phyloP scores from a whole-genome alignment of 106 monocot species.

The Dioscorea dumetorum region DNA sequence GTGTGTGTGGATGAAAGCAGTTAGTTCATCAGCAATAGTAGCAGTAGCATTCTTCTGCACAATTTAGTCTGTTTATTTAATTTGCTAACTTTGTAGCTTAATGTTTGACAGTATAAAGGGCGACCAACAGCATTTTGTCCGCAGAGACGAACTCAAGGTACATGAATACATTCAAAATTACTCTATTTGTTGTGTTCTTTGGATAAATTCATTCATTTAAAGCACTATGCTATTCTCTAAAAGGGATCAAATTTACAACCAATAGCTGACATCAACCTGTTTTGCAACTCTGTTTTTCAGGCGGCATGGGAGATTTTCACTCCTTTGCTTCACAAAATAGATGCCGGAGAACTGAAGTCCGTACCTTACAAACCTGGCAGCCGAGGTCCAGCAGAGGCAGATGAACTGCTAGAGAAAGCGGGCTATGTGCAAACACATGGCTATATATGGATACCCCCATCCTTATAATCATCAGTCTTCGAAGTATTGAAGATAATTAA shows the following conservation, averaged over 20 bases:
- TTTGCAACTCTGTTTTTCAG: conserved; percentile 17
- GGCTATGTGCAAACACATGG: conserved; percentile 84
- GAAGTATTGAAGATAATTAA: not conserved
- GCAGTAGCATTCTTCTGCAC: too few relatives aligned
- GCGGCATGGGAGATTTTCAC: conserved; percentile 99
- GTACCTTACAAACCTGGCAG: conserved; percentile 68
- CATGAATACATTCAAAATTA: too few relatives aligned
- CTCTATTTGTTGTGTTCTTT: too few relatives aligned
- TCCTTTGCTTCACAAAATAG: conserved; percentile 80
- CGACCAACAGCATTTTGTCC: conserved; percentile 94
- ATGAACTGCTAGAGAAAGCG: conserved; percentile 52
- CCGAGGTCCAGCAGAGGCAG: conserved; percentile 77
- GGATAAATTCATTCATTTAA: too few relatives aligned
- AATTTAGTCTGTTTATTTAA: too few relatives aligned
- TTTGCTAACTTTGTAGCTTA: too few relatives aligned
- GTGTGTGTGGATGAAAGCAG: too few relatives aligned
- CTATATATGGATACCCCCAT: conserved; percentile 90
- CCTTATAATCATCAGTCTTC: conserved; percentile 26
- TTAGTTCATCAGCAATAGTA: too few relatives aligned
- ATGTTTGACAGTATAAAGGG: conserved; percentile 56
- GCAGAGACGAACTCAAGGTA: conserved; percentile 92
- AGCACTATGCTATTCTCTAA: too few relatives aligned
- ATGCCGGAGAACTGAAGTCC: conserved; percentile 55
- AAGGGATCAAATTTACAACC: too few relatives aligned
- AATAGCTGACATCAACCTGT: too few relatives aligned